phyloP scores from a whole-genome alignment of 75 land plant genomes.

The Picea sitchensis region DNA sequence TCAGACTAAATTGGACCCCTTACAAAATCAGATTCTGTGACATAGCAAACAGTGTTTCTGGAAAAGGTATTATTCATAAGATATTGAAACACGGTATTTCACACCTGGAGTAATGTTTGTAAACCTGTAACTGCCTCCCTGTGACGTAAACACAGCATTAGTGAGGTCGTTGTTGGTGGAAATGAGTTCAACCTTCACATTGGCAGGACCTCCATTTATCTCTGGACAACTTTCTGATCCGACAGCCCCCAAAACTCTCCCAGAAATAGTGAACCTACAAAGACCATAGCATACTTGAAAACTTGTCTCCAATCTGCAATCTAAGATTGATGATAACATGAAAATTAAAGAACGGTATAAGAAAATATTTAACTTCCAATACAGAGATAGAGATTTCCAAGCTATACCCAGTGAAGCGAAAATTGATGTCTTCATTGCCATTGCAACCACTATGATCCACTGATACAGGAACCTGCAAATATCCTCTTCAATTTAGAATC shows the following conservation, averaged over 20 bases:
- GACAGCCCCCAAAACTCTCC: conserved; percentile 78
- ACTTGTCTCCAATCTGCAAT: neutral
- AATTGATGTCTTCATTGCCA: conserved; percentile 89
- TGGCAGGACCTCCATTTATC: conserved; percentile 70
- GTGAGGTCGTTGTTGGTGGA: conserved; percentile 32
- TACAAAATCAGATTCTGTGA: neutral
- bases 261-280: conserved; percentile 73
- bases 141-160: conserved; percentile 48
- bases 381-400: neutral
- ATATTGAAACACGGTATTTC: neutral
- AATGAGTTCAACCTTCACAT: conserved; percentile 67
- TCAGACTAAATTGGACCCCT: neutral
- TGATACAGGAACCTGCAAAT: conserved; percentile 66
- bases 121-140: conserved; percentile 59
- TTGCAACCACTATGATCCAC: conserved; percentile 91
- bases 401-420: conserved; percentile 82
- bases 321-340: conserved; percentile 2
- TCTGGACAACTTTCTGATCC: conserved; percentile 79
- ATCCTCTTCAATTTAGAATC: neutral
- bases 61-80: neutral
- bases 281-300: neutral
- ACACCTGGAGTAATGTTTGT: conserved; percentile 73
- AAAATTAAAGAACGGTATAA: neutral
- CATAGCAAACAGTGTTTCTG: neutral
- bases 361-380: neutral